phyloP scores from a whole-genome alignment of 2,329 filamentous ascomycete species.

The Neobulgaria alba region DNA sequence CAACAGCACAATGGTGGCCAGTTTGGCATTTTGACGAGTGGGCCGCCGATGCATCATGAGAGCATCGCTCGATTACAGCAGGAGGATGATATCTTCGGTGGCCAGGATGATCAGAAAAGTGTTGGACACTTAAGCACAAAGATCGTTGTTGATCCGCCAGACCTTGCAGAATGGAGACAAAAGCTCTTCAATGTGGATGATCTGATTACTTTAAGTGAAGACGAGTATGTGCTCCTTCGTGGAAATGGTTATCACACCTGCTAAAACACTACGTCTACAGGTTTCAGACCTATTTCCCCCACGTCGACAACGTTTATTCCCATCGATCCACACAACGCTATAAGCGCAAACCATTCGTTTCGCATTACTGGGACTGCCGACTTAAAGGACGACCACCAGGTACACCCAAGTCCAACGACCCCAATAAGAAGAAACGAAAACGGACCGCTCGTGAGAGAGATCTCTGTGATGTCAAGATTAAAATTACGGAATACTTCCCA shows the following conservation, averaged over 20 bases:
- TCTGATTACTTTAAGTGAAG: constrained; percentile 61
- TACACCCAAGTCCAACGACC: constrained; percentile 71
- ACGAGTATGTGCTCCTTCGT: constrained; percentile 52
- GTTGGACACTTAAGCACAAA: constrained; percentile 46
- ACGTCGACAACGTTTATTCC: constrained; percentile 78
- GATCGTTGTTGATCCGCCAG: constrained; percentile 56
- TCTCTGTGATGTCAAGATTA: constrained; percentile 81
- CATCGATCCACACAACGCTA: constrained; percentile 74
- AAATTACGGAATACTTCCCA: constrained; percentile 72
- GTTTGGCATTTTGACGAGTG: constrained; percentile 38
- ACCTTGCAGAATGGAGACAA: constrained; percentile 61
- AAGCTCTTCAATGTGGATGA: constrained; percentile 69
- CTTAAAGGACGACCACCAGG: constrained; percentile 72
- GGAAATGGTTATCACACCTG: neutral
- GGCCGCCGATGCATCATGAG: constrained; percentile 27
- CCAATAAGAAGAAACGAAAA: constrained; percentile 75
- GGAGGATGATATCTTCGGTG: constrained; percentile 32
- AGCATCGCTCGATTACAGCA: constrained; percentile 29
- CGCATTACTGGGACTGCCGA: constrained; percentile 78
- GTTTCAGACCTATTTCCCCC: constrained; percentile 73
- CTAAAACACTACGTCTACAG: constrained; percentile 32
- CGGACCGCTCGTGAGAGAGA: constrained; percentile 65
- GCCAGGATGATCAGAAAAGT: constrained; percentile 34
- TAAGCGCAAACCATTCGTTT: constrained; percentile 74
- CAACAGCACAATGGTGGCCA: constrained; percentile 31